Evolutionary conservation across 106 monocot species (phyloP), one percentile per base, ranked within the genome.

Genomic region (Phalaenopsis equestris): DNA sequence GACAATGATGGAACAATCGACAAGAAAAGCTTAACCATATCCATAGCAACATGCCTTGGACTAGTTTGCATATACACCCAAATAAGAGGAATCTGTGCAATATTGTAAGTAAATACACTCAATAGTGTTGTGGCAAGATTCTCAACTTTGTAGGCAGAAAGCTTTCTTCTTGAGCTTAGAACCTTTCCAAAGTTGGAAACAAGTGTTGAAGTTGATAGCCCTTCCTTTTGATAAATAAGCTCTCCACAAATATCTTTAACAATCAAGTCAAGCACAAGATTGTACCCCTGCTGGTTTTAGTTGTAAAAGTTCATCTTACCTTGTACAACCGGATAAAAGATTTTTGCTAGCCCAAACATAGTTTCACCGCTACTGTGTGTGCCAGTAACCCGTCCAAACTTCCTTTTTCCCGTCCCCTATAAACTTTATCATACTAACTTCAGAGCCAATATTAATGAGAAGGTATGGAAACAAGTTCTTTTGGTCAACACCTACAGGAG

Each of bases 331-430:
- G 48, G 92, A 45, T 45, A 90, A 79, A 92, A 86, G 74, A 92
- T 89, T 79, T 90, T 92, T 79, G 89, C 90, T 57, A 90, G 72
- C 56, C 92, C 89, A 77, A 89, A 92, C 58, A 90, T 89, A 16
- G 92, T 92, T 78, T 89, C 92, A 58, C 89, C 92, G 77, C 92
- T 89, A 67, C 89, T 86, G 75, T 92, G 89, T 56, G 92, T 92
- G 41, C 90, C 90, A 24, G 87, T 92, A 79, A 92, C 89, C 79
- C 92, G 79, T 84, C 90, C 85, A 87, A 82, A 92, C 46, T 86
- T 92, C 46, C 80, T 84, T 46, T 80, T 58, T 79, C 89, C 92
- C 70, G 80, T 86, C 39, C 90, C 92, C 92, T 92, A 82, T 48
- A 88, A 67, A 67, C 37, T 92, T 87, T 81, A 92, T 81, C 82